These are phyloP conservation scores for Cryptococcus jaspeensis DNA, from an alignment of 1,284 basidiomycete genomes.

Conservation along the genomic window DNA sequence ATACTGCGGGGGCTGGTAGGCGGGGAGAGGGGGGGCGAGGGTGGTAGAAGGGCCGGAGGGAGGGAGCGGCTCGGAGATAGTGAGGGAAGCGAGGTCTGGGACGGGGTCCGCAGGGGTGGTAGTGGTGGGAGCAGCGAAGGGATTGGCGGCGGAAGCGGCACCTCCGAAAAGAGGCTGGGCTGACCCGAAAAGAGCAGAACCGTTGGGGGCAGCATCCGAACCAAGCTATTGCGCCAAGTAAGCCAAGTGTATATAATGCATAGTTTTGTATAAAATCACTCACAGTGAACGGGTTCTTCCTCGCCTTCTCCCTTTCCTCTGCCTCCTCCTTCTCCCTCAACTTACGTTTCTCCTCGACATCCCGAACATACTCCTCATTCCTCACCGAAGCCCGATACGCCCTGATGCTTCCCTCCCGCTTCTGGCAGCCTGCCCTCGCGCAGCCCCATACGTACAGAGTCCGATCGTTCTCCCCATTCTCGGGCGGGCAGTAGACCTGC, in stretches of 20 bases:
- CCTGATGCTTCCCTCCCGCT: slow-evolving; percentile 45
- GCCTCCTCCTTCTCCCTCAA: slow-evolving; percentile 37
- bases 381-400: slow-evolving; percentile 48
- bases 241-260: not conserved
- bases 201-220: slow-evolving; percentile 12
- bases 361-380: slow-evolving; percentile 50
- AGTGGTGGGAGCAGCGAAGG: slow-evolving; percentile 20
- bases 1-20: slow-evolving; percentile 51
- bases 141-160: slow-evolving; percentile 15
- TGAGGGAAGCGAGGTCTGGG: slow-evolving; percentile 26
- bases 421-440: slow-evolving; percentile 40
- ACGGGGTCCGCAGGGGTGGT: slow-evolving; percentile 4
- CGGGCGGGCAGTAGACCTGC: slow-evolving; percentile 52
- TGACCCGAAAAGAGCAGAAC: slow-evolving; percentile 31
- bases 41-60: slow-evolving; percentile 17
- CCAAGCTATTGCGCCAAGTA: slow-evolving; percentile 3
- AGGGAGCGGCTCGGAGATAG: slow-evolving; percentile 12
- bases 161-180: slow-evolving; percentile 35
- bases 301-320: slow-evolving; percentile 36
- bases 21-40: slow-evolving; percentile 41
- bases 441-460: slow-evolving; percentile 51
- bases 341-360: slow-evolving; percentile 41
- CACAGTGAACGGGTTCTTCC: slow-evolving; percentile 50
- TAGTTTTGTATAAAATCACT: slow-evolving; percentile 11
- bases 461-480: slow-evolving; percentile 51